Conservation (phyloP, 768 basidiomycete genomes). For the Termitomyces eurrhizus region DNA sequence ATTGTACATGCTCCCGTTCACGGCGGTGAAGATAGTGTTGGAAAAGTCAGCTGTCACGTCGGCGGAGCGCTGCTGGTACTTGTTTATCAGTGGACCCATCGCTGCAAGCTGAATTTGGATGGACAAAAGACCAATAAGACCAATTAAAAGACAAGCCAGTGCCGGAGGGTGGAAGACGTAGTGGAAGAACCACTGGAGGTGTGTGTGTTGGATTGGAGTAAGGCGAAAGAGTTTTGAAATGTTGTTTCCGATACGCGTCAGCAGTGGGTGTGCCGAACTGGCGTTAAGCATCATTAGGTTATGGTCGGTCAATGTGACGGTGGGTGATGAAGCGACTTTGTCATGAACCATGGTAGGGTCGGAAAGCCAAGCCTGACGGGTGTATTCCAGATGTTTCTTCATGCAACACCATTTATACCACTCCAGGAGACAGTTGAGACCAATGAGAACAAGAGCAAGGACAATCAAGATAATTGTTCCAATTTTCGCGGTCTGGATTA, state of each 20-base stretch:
- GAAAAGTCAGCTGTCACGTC: constrained; percentile 64
- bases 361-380: constrained; percentile 71
- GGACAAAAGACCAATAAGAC: constrained; percentile 83
- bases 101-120: constrained; percentile 86
- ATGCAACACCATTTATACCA: constrained; percentile 87
- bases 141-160: constrained; percentile 87
- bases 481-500: constrained; percentile 79
- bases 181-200: constrained; percentile 84
- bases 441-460: constrained; percentile 69
- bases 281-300: constrained; percentile 75
- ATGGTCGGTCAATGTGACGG: constrained; percentile 63
- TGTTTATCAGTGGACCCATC: constrained; percentile 65
- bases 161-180: constrained; percentile 93
- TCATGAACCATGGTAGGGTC: constrained; percentile 61
- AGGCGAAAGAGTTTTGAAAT: constrained; percentile 50
- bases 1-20: constrained; percentile 82
- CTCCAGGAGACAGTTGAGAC: constrained; percentile 70
- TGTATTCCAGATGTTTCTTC: constrained; percentile 59
- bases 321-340: constrained; percentile 37
- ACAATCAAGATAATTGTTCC: constrained; percentile 71
- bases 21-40: constrained; percentile 62
- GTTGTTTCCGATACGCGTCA: constrained; percentile 59
- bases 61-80: constrained; percentile 61
- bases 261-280: constrained; percentile 66
- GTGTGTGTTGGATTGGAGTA: constrained; percentile 56